A percentile compares a stretch with the other conserved stretches of the same genome.
These are phyloP conservation scores for Cladophialophora carrionii DNA, from an alignment of 2,329 filamentous ascomycete genomes.

Conservation along the genomic window DNA sequence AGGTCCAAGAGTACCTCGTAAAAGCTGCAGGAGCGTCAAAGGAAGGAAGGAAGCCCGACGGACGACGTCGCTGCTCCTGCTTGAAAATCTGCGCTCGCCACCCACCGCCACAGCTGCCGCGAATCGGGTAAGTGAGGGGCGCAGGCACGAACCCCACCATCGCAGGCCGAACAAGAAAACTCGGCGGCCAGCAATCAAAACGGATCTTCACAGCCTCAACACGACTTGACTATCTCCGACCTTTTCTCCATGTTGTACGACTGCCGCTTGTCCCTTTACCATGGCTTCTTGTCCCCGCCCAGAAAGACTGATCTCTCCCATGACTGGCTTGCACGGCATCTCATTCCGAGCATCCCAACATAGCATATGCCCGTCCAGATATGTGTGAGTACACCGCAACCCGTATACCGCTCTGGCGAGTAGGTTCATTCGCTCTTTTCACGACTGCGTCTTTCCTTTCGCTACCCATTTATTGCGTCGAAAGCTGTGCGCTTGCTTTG, in stretches of 20 bases:
- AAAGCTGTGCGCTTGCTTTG: not conserved
- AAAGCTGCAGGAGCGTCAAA: not conserved
- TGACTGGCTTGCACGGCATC: constrained; percentile 33
- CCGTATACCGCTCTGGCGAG: not conserved
- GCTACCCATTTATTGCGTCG: not conserved
- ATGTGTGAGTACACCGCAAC: constrained; percentile 2
- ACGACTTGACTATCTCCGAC: constrained; percentile 6
- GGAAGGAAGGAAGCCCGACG: not conserved
- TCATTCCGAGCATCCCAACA: constrained; percentile 21
- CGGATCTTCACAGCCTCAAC: not conserved
- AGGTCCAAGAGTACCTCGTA: not conserved
- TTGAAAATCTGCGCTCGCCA: not conserved
- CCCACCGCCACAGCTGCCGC: not conserved
- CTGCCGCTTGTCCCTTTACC: constrained; percentile 14
- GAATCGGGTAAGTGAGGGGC: not conserved
- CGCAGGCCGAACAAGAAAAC: not conserved
- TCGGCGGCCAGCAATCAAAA: not conserved
- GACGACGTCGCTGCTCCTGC: not conserved
- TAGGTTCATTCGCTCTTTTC: constrained; percentile 10
- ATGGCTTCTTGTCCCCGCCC: constrained; percentile 4
- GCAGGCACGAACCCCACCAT: not conserved
- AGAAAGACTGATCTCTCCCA: constrained; percentile 10
- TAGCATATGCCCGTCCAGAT: not conserved
- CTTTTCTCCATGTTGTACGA: constrained; percentile 15
- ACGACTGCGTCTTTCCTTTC: not conserved